Percentiles rank a stretch among this genome's conserved stretches.
Evolutionary conservation across 169 alveolate genomes (phyloP).

Genomic region (Haemoproteus tartakovskyi): DNA sequence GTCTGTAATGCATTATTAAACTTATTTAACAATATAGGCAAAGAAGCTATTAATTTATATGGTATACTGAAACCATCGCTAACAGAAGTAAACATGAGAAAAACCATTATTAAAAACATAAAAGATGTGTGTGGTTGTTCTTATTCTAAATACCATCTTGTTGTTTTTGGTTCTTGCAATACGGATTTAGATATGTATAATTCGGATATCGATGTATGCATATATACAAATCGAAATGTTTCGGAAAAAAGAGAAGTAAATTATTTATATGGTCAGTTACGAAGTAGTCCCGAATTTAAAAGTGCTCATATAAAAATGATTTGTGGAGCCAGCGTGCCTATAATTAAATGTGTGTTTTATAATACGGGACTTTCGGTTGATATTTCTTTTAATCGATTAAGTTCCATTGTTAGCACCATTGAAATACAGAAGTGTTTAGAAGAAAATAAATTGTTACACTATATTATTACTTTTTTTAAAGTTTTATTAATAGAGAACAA

Average conservation of each 20-base stretch:
- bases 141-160: neutral
- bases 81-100: slow-evolving; percentile 28
- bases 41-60: slow-evolving; percentile 2
- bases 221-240: slow-evolving; percentile 1
- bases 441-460: neutral
- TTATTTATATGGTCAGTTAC: slow-evolving; percentile 4
- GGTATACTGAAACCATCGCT: slow-evolving; percentile 18
- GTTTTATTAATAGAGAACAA: slow-evolving; percentile 3
- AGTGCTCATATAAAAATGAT: neutral
- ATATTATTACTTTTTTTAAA: slow-evolving; percentile 25
- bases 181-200: slow-evolving; percentile 24
- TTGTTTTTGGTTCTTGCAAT: slow-evolving; percentile 32
- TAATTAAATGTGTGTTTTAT: slow-evolving; percentile 27
- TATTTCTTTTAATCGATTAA: slow-evolving; percentile 19
- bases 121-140: neutral
- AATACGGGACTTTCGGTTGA: neutral
- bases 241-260: neutral
- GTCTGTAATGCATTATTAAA: slow-evolving; percentile 10
- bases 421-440: neutral
- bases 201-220: slow-evolving; percentile 39
- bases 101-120: neutral
- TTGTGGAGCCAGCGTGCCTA: slow-evolving; percentile 6
- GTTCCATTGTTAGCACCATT: slow-evolving; percentile 22
- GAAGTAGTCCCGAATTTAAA: neutral
- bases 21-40: slow-evolving; percentile 15